Conservation (phyloP, 305 asterid genomes). For the Fraxinus greggii region DNA sequence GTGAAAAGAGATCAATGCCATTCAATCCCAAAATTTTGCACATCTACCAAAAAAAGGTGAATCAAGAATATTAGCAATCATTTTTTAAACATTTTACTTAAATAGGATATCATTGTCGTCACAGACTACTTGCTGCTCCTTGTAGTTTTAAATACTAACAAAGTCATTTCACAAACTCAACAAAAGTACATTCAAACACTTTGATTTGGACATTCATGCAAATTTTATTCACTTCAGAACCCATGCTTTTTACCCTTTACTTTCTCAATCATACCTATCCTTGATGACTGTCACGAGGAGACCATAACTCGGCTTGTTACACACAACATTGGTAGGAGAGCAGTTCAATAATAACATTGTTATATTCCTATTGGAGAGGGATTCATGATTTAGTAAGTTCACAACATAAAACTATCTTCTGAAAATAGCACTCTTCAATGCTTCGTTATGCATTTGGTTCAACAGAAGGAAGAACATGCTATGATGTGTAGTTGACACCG, state of each 20-base stretch:
- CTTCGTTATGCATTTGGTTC: background rate
- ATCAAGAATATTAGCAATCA: background rate
- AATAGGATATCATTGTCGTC: background rate
- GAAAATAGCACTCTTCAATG: background rate
- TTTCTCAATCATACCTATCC: background rate
- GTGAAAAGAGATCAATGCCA: constrained; percentile 93
- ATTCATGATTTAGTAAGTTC: background rate
- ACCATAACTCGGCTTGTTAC: background rate
- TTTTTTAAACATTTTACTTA: background rate
- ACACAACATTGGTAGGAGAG: background rate
- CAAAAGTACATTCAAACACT: background rate
- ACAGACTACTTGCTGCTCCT: background rate
- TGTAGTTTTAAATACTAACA: background rate
- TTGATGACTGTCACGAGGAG: background rate
- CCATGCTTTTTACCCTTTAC: background rate
- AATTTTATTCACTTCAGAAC: background rate
- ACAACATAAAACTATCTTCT: background rate
- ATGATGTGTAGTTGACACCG: background rate
- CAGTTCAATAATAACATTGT: background rate
- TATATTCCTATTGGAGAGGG: background rate
- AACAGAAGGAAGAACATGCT: background rate
- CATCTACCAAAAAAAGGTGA: constrained; percentile 35
- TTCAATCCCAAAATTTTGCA: constrained; percentile 88
- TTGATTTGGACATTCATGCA: background rate
- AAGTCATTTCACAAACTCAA: background rate